These are phyloP conservation scores for Rosa lucieae DNA, from an alignment of 306 rosid genomes.

Conservation along the genomic window DNA sequence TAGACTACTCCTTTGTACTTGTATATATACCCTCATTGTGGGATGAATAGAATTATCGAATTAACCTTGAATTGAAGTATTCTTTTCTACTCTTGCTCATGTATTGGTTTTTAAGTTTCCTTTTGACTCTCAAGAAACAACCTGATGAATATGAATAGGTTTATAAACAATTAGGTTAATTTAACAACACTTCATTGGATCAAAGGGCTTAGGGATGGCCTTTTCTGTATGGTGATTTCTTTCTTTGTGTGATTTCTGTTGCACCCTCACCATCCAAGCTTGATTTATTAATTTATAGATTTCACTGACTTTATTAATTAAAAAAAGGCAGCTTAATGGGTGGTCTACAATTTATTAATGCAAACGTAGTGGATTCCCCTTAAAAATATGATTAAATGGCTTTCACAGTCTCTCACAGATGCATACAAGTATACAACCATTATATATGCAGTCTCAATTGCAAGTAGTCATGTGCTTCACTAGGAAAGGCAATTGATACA, in stretches of 20 bases:
- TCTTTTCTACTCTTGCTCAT: no score
- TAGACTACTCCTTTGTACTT: no score
- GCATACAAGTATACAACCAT: background rate
- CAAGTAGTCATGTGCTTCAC: constrained; percentile 33
- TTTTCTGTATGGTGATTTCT: constrained; percentile 32
- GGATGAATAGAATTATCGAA: no score
- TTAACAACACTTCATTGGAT: constrained; percentile 13
- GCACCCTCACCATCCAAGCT: constrained; percentile 42
- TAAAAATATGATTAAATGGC: constrained; percentile 18
- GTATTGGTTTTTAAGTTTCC: background rate
- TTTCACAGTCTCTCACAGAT: constrained; percentile 24
- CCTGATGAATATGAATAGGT: constrained; percentile 4
- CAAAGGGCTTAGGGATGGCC: constrained; percentile 25
- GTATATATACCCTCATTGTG: no score
- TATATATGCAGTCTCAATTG: background rate
- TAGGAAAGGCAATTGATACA: constrained; percentile 36
- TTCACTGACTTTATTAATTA: constrained; percentile 30
- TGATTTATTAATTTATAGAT: constrained; percentile 15
- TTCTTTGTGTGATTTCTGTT: constrained; percentile 34
- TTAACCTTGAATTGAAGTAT: no score
- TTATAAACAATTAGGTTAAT: constrained; percentile 35
- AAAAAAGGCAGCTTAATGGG: constrained; percentile 24
- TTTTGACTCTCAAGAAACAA: constrained; percentile 6
- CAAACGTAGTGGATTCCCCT: constrained; percentile 41
- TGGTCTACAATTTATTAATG: constrained; percentile 54